phyloP scores from a whole-genome alignment of 1,284 basidiomycete genomes.

The Kalmanozyma brasiliensis region DNA sequence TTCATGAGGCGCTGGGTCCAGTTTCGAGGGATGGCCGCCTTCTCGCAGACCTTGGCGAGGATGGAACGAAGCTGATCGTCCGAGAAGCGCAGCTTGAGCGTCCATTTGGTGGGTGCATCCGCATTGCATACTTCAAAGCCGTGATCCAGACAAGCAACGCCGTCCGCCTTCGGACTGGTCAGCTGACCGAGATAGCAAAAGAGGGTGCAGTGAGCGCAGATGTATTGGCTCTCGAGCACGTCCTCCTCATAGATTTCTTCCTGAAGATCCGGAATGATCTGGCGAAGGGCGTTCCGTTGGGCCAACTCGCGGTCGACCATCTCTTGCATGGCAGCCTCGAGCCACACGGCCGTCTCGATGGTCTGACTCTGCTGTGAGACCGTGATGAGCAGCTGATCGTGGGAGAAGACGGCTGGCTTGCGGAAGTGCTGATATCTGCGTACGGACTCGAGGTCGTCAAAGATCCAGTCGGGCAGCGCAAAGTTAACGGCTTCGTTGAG shows the following conservation, averaged over 20 bases:
- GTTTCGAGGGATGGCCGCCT: constrained; percentile 78
- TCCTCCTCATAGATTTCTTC: constrained; percentile 83
- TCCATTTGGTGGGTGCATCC: constrained; percentile 72
- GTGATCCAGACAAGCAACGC: constrained; percentile 89
- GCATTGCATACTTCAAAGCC: constrained; percentile 80
- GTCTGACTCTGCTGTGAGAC: constrained; percentile 91
- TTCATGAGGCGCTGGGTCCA: constrained; percentile 81
- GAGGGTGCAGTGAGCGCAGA: constrained; percentile 90
- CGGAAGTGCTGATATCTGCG: constrained; percentile 83
- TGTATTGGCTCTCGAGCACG: constrained; percentile 89
- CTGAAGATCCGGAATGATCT: constrained; percentile 71
- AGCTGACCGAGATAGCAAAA: constrained; percentile 97
- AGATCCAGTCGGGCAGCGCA: constrained; percentile 94
- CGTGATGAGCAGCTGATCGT: constrained; percentile 94
- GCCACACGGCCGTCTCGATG: constrained; percentile 92
- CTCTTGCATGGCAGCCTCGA: constrained; percentile 77
- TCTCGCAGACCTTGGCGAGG: constrained; percentile 70
- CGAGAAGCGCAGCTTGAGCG: constrained; percentile 81
- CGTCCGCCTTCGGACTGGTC: constrained; percentile 71
- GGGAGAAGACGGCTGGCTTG: constrained; percentile 96
- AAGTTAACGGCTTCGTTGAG: constrained; percentile 99
- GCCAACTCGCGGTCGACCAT: constrained; percentile 87
- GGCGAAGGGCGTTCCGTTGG: constrained; percentile 73
- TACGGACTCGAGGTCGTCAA: constrained; percentile 85
- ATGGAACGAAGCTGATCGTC: constrained; percentile 76